phyloP scores from a whole-genome alignment of 495 filamentous ascomycete species.

The Penicillium parvum region DNA sequence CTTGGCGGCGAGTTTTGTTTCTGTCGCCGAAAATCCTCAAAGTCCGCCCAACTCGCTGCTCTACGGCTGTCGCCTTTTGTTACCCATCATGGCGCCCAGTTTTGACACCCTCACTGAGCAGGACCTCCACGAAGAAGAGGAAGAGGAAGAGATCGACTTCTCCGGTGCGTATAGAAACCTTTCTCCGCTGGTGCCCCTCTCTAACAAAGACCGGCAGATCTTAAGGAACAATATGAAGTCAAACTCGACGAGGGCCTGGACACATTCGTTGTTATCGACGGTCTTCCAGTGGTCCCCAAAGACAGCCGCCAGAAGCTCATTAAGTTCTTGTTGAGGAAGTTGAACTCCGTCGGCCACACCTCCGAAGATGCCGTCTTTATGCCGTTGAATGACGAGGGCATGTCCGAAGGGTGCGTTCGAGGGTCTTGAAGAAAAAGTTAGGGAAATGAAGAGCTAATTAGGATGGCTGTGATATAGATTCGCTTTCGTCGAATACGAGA shows the following conservation, averaged over 20 bases:
- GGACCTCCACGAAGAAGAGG: conserved; percentile 78
- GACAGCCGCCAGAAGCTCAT: conserved; percentile 84
- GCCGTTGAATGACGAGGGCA: conserved; percentile 78
- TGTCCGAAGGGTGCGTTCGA: conserved; percentile 73
- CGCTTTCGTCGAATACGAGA: conserved; percentile 94
- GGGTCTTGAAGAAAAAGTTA: neutral
- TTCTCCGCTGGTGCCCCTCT: conserved; percentile 24
- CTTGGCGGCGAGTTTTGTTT: conserved; percentile 37
- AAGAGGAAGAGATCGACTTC: conserved; percentile 91
- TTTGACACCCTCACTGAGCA: conserved; percentile 71
- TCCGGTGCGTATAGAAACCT: conserved; percentile 51
- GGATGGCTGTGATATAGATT: conserved; percentile 48
- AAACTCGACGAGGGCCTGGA: conserved; percentile 93
- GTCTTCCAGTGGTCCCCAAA: conserved; percentile 77
- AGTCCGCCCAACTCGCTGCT: conserved; percentile 19
- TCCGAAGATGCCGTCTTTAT: conserved; percentile 86
- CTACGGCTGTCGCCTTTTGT: conserved; percentile 25
- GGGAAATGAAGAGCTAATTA: conserved; percentile 11
- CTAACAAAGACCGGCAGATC: conserved; percentile 53
- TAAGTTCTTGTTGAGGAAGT: conserved; percentile 90
- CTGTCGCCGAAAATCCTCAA: conserved; percentile 38
- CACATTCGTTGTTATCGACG: conserved; percentile 91
- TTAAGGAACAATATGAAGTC: conserved; percentile 88
- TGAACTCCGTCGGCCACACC: conserved; percentile 76
- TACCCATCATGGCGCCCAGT: conserved; percentile 64